Base-by-base conservation (phyloP, 441 rosid species). In the Arabidopsis lyrata region DNA sequence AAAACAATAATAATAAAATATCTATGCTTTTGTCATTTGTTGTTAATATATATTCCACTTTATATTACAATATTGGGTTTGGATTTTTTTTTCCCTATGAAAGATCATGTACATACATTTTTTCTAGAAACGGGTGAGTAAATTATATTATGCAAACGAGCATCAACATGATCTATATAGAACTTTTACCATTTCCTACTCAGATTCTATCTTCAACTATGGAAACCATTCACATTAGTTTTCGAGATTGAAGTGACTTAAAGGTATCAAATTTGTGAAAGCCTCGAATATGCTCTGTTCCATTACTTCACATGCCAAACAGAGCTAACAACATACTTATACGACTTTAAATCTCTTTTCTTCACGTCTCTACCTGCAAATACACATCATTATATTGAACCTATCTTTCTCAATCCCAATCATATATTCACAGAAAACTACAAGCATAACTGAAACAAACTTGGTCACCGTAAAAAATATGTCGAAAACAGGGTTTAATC, bases 291-390 rank as follows among this genome's bases (percentile, higher is more conserved):
- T 72, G 73, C 73, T 60, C 73, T 66, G 52, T 61, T 77, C 60
- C 77, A 72, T 55, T 77, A 24, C 35, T 60, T 34, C 69, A 66
- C 64, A 71, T 65, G 53, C 77, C 77, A 66, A 65, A 66, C 68
- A 58, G 34, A 72, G 68, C 44, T 39, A 77, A 64, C 56, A 22
- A 70, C 68, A 70, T 64, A 39, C 66, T 77, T 54, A 52, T 24
- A 50, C 68, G 49, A 66, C 58, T 59, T 71, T 41, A 24, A 50
- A n/a, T 65, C 35, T 18, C 32, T 49, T 72, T 66, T 29, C 77
- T 66, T 72, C 80, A 77, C 80, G 80, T 77, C 73, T 72, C 77
- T 72, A 77, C 29, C 80, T 66, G 14, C 73, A 77, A 59, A 76
- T 49, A 57, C 9, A 57, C 15, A 59, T 52, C 55, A 52, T 59